A percentile compares a stretch with the other conserved stretches of the same genome.
phyloP scores from a whole-genome alignment of 176 grass and related monocot genomes.

The Themeda triandra region DNA sequence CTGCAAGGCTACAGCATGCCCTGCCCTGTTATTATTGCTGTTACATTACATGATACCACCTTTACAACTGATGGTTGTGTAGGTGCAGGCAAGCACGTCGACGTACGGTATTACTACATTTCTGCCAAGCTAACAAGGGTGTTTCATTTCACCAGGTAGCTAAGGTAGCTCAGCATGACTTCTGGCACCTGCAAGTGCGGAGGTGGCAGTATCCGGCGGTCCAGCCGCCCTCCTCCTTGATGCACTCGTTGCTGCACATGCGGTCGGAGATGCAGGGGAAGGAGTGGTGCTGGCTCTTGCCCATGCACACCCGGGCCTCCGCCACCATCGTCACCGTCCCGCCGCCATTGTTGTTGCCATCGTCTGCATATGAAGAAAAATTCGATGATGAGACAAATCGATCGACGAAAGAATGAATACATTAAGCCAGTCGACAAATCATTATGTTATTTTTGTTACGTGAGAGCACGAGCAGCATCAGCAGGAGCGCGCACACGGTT shows the following conservation, averaged over 20 bases:
- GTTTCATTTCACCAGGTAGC: too few species aligned
- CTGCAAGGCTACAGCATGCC: too few species aligned
- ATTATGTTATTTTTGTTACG: not conserved
- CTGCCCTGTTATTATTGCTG: not conserved
- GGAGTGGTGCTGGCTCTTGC: constrained; percentile 34
- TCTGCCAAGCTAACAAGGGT: not conserved
- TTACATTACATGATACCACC: not conserved
- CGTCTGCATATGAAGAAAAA: too few species aligned
- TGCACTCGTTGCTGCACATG: not conserved
- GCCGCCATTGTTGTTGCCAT: too few species aligned
- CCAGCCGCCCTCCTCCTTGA: constrained; percentile 5
- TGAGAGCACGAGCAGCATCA: constrained; percentile 32
- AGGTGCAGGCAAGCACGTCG: too few species aligned
- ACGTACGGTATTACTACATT: not conserved
- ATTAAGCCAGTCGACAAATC: not conserved
- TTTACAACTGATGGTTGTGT: not conserved
- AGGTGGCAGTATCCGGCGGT: constrained; percentile 27
- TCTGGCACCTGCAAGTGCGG: constrained; percentile 32
- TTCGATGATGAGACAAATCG: not conserved
- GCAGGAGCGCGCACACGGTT: constrained; percentile 2
- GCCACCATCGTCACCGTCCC: not conserved
- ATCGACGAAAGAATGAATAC: not conserved
- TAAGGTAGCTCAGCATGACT: not conserved
- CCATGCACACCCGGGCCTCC: constrained; percentile 40
- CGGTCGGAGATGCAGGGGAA: constrained; percentile 34